Evolutionary conservation across 2,329 filamentous ascomycete species (phyloP), one percentile per base, ranked within the genome.

Genomic region (Alternaria tenuissima): DNA sequence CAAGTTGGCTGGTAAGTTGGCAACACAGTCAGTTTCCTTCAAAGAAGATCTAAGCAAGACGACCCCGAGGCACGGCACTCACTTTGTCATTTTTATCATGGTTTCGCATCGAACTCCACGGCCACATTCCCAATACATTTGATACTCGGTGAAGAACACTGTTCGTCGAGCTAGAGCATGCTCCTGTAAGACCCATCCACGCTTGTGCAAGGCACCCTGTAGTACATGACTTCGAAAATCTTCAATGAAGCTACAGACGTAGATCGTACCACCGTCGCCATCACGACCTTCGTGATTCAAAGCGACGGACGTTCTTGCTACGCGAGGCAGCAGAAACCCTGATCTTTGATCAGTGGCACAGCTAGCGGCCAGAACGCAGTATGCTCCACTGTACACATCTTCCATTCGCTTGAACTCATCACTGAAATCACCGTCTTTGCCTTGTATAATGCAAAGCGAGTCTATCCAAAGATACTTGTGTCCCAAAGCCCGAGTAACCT

Each of bases 171-270:
- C 63, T 2, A 76, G 42, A 0, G 66, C 70, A 9, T 64, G 57
- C 48, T 76, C 73, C 52, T 76, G 71, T 0, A 72, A 58, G 1
- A 75, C 69, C 73, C 72, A 76, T 2, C 63, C 73, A 2, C 73
- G 62, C 6, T 52, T 53, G 34, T 68, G 73, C 1, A 74, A 52
- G 0, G 39, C 43, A 11, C 24, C n/a, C 5, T 46, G 43, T 26
- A 30, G 24, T 30, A 46, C 43, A 14, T 46, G 8, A 24, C n/a
- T 26, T 30, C 18, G 16, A 4, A 46, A 46, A 18, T 46, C n/a
- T 30, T 46, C 43, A 24, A 46, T 46, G 16, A 24, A 24, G 3
- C 28, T 24, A 24, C 43, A 46, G 2, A 46, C 16, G 28, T 46
- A 46, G 9, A 46, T 46, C 26, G 18, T 46, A 4, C 28, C 43